phyloP scores from a whole-genome alignment of 1,284 basidiomycete genomes.

The Pisolithus thermaeus region DNA sequence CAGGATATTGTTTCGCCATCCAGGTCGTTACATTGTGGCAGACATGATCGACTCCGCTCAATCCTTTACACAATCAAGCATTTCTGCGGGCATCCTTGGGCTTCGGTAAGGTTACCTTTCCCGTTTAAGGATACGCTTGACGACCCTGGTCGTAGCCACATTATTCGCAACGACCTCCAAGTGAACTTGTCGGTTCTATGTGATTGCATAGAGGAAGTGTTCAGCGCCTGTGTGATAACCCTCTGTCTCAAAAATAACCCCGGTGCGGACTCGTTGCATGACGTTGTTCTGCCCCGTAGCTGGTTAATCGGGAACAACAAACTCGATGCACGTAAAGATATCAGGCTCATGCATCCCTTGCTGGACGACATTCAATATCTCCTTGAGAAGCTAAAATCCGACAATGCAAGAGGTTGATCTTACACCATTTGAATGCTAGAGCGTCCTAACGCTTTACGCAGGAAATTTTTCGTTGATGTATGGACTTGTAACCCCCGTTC shows the following conservation, averaged over 20 bases:
- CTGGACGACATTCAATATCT: slow-evolving; percentile 11
- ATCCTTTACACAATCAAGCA: slow-evolving; percentile 7
- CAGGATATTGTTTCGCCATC: slow-evolving; percentile 7
- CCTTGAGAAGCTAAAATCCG: slow-evolving; percentile 14
- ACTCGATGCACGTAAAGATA: slow-evolving; percentile 3
- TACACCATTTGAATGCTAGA: background rate
- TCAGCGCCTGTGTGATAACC: slow-evolving; percentile 33
- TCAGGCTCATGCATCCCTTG: slow-evolving; percentile 6
- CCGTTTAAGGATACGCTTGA: background rate
- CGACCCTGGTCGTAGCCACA: slow-evolving; percentile 30
- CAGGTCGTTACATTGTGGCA: slow-evolving; percentile 28
- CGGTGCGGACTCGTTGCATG: slow-evolving; percentile 28
- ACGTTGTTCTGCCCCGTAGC: slow-evolving; percentile 41
- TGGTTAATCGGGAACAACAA: slow-evolving; percentile 35
- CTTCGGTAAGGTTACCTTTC: slow-evolving; percentile 13
- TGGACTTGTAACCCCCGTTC: slow-evolving; percentile 16
- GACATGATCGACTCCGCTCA: slow-evolving; percentile 28
- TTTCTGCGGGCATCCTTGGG: slow-evolving; percentile 27
- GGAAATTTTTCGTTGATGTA: slow-evolving; percentile 14
- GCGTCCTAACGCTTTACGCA: slow-evolving; percentile 5
- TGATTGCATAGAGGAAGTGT: slow-evolving; percentile 40
- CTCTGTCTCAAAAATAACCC: slow-evolving; percentile 15
- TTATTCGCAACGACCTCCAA: slow-evolving; percentile 28
- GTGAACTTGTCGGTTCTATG: slow-evolving; percentile 42
- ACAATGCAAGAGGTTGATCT: slow-evolving; percentile 9